Percentiles rank a stretch among this genome's conserved stretches.
phyloP scores from a whole-genome alignment of 225 moss, liverwort and hornwort genomes.

The Neckera pumila region DNA sequence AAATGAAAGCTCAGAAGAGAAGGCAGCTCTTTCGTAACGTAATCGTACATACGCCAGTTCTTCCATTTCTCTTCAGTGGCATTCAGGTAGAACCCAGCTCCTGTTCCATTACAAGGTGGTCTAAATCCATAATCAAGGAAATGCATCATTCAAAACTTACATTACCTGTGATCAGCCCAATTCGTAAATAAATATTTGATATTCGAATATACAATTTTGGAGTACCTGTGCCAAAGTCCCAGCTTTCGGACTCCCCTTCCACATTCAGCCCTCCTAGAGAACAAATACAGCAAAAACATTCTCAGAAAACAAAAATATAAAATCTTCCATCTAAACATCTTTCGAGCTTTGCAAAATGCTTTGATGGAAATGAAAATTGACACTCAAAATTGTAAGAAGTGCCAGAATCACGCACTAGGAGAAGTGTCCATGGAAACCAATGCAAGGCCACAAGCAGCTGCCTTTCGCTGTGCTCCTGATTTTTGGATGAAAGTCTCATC shows the following conservation, averaged over 20 bases:
- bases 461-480: constrained; percentile 70
- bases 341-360: not conserved
- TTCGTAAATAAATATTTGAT: not conserved
- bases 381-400: not conserved
- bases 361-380: not conserved
- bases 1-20: constrained; percentile 55
- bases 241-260: constrained; percentile 77
- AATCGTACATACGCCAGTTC: constrained; percentile 97
- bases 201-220: not conserved
- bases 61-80: constrained; percentile 92
- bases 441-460: constrained; percentile 50
- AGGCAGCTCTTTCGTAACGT: constrained; percentile 78
- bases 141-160: not conserved
- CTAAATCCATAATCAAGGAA: not conserved
- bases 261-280: constrained; percentile 72
- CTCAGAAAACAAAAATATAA: not conserved
- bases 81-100: constrained; percentile 87
- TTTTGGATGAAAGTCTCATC: constrained; percentile 78
- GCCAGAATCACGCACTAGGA: constrained; percentile 41
- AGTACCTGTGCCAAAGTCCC: constrained; percentile 83
- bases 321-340: not conserved
- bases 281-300: not conserved
- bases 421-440: constrained; percentile 68
- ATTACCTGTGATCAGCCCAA: not conserved
- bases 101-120: constrained; percentile 21